Evolutionary conservation across 495 filamentous ascomycete genomes (phyloP).

Genomic region (Hypoxylon perforatum): DNA sequence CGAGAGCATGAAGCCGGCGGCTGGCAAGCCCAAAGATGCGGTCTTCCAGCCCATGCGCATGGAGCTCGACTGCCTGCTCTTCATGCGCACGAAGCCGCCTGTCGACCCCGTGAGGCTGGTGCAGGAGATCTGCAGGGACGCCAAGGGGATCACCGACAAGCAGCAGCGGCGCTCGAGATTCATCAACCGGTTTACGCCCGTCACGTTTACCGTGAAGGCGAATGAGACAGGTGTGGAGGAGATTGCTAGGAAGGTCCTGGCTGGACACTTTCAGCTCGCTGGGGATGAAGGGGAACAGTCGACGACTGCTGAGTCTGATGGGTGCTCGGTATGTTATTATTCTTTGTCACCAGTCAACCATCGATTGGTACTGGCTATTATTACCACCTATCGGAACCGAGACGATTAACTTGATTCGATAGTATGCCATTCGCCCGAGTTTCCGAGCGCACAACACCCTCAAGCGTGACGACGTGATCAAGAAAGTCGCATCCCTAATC

Average conservation of each 20-base stretch:
- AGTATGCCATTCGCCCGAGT: conserved; percentile 93
- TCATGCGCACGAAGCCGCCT: conserved; percentile 72
- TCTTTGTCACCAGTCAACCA: neutral
- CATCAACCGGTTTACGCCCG: conserved; percentile 86
- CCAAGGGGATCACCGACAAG: conserved; percentile 56
- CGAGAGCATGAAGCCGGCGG: conserved; percentile 66
- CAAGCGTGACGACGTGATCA: conserved; percentile 80
- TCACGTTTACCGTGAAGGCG: conserved; percentile 79
- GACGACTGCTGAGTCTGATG: conserved; percentile 13
- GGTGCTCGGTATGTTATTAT: conserved; percentile 33
- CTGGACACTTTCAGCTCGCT: conserved; percentile 73
- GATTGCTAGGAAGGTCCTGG: conserved; percentile 75
- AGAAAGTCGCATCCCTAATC: conserved; percentile 73
- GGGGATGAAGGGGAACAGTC: conserved; percentile 32
- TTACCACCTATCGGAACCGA: neutral
- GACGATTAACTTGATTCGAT: conserved; percentile 7
- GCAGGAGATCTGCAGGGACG: conserved; percentile 76
- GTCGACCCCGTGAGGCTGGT: conserved; percentile 86
- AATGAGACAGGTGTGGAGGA: conserved; percentile 78
- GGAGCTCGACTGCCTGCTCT: conserved; percentile 80
- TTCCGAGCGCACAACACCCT: conserved; percentile 82
- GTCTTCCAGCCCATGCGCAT: conserved; percentile 73
- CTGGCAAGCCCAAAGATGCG: conserved; percentile 53
- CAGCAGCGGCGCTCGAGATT: conserved; percentile 74
- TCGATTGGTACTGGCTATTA: neutral